phyloP scores from a whole-genome alignment of 306 rosid genomes.

The Cicer cuneatum region DNA sequence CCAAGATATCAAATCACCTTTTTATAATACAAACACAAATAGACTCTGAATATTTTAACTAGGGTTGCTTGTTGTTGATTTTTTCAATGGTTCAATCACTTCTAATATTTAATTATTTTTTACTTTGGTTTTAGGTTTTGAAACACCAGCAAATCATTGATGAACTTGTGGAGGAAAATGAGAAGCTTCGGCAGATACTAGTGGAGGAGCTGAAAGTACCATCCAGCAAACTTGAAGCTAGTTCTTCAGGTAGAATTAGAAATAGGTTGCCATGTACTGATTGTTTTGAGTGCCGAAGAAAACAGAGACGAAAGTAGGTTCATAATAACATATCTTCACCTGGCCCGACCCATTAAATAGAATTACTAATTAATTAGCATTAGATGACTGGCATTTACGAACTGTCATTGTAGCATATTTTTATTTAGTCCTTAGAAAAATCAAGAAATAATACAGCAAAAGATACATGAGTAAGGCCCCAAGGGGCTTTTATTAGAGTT shows the following conservation, averaged over 20 bases:
- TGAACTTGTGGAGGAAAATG: slow-evolving; percentile 82
- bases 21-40: background rate
- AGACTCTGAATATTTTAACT: slow-evolving; percentile 28
- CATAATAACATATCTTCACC: background rate
- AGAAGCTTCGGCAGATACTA: slow-evolving; percentile 81
- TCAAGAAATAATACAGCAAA: background rate
- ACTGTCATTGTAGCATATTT: slow-evolving; percentile 16
- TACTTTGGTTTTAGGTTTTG: slow-evolving; percentile 62
- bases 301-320: slow-evolving; percentile 64
- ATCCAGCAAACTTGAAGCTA: slow-evolving; percentile 65
- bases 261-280: slow-evolving; percentile 58
- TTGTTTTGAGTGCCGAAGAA: slow-evolving; percentile 90
- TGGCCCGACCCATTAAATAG: background rate
- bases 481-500: no score
- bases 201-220: slow-evolving; percentile 83
- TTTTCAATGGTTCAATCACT: background rate
- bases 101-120: background rate
- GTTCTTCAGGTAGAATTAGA: slow-evolving; percentile 60
- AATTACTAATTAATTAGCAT: background rate
- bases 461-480: background rate
- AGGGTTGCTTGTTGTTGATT: slow-evolving; percentile 14
- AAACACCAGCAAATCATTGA: slow-evolving; percentile 90
- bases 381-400: slow-evolving; percentile 13
- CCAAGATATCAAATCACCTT: background rate
- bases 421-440: background rate